Percentiles rank a stretch among this genome's conserved stretches.
Evolutionary conservation across 2,329 filamentous ascomycete species (phyloP).

Genomic region (Chaetomium sp.): DNA sequence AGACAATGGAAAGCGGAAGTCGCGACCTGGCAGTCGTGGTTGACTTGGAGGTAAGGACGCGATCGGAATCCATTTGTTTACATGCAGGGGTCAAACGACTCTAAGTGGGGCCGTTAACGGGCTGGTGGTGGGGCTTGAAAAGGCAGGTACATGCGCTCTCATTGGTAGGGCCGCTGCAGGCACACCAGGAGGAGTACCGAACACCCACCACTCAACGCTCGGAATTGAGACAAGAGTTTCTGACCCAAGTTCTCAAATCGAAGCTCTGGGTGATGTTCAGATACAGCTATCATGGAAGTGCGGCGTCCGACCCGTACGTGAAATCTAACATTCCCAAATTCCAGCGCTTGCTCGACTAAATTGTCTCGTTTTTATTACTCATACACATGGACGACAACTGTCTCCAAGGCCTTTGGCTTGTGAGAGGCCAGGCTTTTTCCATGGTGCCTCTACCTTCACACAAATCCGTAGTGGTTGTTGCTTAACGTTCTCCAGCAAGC

Average conservation of each 20-base stretch:
- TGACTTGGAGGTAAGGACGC: slow-evolving; percentile 25
- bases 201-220: background rate
- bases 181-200: background rate
- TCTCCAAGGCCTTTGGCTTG: background rate
- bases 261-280: background rate
- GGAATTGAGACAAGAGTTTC: no score
- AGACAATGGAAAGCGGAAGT: slow-evolving; percentile 10
- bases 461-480: slow-evolving; percentile 4
- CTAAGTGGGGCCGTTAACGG: slow-evolving; percentile 19
- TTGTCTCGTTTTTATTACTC: background rate
- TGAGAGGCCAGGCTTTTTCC: background rate
- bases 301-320: background rate
- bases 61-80: slow-evolving; percentile 31
- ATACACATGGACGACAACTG: background rate
- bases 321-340: background rate
- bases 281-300: background rate
- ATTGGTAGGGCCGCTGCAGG: slow-evolving; percentile 13
- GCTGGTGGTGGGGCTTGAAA: slow-evolving; percentile 6
- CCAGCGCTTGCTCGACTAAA: slow-evolving; percentile 1
- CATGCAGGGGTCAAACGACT: slow-evolving; percentile 27
- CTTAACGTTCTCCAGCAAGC: slow-evolving; percentile 68
- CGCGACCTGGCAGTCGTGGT: slow-evolving; percentile 15
- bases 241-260: background rate
- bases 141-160: background rate
- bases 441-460: background rate